Conservation (phyloP, 768 basidiomycete species). For the Tremella yokohamensis region DNA sequence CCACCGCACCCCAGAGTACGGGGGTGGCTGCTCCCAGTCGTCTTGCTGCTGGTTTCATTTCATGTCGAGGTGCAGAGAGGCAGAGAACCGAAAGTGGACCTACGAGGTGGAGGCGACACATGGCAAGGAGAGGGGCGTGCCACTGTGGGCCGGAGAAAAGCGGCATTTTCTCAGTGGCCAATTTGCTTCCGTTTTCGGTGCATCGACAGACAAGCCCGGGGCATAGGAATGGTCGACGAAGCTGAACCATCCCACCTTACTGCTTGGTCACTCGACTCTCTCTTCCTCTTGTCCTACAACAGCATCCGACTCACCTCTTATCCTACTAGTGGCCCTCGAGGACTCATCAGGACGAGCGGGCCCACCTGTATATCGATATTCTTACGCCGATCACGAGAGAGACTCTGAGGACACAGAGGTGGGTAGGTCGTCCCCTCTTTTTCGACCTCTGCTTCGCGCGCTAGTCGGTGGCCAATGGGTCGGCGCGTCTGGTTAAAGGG, state of each 20-base stretch:
- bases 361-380: background rate
- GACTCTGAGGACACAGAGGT: conserved; percentile 7
- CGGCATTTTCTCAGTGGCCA: conserved; percentile 15
- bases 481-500: background rate
- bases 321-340: background rate
- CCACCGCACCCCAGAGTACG: too few relatives aligned
- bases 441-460: background rate
- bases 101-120: background rate
- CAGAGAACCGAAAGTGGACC: conserved; percentile 5
- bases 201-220: too few relatives aligned
- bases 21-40: conserved; percentile 7
- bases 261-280: conserved; percentile 2
- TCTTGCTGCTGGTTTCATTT: background rate
- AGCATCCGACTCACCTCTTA: conserved; percentile 4
- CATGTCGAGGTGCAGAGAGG: background rate
- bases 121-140: conserved; percentile 17
- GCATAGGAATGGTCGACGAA: conserved; percentile 1
- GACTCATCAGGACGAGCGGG: too few relatives aligned
- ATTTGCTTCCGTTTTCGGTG: too few relatives aligned
- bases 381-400: conserved; percentile 1
- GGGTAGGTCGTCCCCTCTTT: background rate
- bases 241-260: background rate
- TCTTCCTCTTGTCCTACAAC: background rate
- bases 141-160: conserved; percentile 8
- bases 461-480: conserved; percentile 1